phyloP scores from a whole-genome alignment of 176 grass and related monocot genomes.

The Coix lacrymajobi region DNA sequence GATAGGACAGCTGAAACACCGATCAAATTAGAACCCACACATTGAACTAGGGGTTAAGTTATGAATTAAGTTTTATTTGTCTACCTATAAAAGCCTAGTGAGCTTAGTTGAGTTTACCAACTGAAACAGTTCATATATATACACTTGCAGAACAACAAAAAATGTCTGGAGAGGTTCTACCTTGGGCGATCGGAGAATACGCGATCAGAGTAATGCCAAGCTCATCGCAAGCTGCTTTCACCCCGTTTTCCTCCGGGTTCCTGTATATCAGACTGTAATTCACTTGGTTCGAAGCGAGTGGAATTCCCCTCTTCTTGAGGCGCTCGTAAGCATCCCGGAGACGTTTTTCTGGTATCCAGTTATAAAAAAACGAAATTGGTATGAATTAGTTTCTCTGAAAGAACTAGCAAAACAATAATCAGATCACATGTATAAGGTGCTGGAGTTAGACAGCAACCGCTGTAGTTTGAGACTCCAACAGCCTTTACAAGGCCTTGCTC shows the following conservation, averaged over 20 bases:
- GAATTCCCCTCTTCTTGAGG: constrained; percentile 66
- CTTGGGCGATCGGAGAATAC: constrained; percentile 74
- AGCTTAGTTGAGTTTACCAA: neutral
- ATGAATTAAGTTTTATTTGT: neutral
- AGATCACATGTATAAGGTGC: neutral
- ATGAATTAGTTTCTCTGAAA: neutral
- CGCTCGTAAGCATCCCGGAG: constrained; percentile 55
- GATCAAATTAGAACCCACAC: neutral
- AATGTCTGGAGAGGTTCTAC: neutral
- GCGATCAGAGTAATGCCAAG: constrained; percentile 66
- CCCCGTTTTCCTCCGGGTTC: constrained; percentile 56
- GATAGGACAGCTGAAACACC: neutral
- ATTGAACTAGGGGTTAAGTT: neutral
- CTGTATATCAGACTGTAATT: constrained; percentile 79
- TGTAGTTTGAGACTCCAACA: constrained; percentile 96
- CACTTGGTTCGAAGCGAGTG: constrained; percentile 66
- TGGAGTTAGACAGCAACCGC: constrained; percentile 32
- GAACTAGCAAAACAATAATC: neutral
- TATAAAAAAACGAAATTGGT: neutral
- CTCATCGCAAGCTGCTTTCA: constrained; percentile 68
- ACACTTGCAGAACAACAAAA: neutral
- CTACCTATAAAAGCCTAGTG: neutral
- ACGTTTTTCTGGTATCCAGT: constrained; percentile 32
- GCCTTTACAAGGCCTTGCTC: constrained; percentile 92
- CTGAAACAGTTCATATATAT: neutral